Conservation (phyloP, 768 basidiomycete species). For the Mycena capillaripes region DNA sequence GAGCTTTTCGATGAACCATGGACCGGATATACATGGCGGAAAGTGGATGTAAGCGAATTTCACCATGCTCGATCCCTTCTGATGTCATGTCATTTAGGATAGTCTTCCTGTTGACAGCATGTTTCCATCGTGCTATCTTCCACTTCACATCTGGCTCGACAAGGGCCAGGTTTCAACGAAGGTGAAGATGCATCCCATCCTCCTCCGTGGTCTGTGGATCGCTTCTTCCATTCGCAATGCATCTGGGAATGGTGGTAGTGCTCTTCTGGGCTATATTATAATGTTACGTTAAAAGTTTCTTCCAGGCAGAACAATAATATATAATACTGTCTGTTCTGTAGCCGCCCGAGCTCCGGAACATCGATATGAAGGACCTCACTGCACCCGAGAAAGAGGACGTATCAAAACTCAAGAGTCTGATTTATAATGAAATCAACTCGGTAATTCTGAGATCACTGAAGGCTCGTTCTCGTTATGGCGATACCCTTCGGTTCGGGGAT, state of each 20-base stretch:
- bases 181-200: constrained; percentile 38
- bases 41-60: constrained; percentile 33
- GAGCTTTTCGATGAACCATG: constrained; percentile 33
- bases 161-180: constrained; percentile 36
- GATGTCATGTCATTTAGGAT: neutral
- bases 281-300: constrained; percentile 14
- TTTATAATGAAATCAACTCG: constrained; percentile 11
- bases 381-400: neutral
- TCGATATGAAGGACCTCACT: neutral
- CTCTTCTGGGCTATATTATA: constrained; percentile 30
- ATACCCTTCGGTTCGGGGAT: constrained; percentile 22
- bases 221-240: constrained; percentile 35
- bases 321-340: neutral
- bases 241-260: constrained; percentile 39
- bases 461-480: constrained; percentile 17
- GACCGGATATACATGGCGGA: constrained; percentile 35
- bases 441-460: neutral
- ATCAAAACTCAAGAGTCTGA: constrained; percentile 16
- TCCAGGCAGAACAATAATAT: neutral
- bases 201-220: constrained; percentile 34
- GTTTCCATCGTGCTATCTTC: constrained; percentile 29
- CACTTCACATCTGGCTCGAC: constrained; percentile 37
- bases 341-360: constrained; percentile 6
- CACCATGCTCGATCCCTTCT: neutral
- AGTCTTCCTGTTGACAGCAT: neutral